Evolutionary conservation across 1,284 basidiomycete genomes (phyloP), one percentile per base, ranked within the genome.

Genomic region (Cerrena zonata): DNA sequence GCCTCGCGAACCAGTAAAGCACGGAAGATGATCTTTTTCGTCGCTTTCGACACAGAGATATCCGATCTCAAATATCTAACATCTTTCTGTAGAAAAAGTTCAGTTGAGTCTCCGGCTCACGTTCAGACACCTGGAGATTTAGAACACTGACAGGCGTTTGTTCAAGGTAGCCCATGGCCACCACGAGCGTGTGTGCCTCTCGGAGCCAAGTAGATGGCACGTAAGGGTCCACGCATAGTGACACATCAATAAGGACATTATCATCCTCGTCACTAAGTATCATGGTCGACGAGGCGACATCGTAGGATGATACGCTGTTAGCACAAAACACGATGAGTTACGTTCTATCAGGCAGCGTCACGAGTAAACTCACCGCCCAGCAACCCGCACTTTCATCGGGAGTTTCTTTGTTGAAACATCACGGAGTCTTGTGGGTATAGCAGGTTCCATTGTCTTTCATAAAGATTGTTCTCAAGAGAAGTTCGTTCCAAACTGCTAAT

Each of bases 231-330:
- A 83, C 55, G 51, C 77, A 79, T 15, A 80, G 68, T 34, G 73
- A 69, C 10, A 72, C 71, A 59, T 84, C 80, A 12, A 83, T 73
- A 11, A 82, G 65, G 37, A 84, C 59, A 24, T 69, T 77, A 26
- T 65, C 61, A 12, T 71, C 66, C 39, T 69, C 71, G 56, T 79
- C 78, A 18, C 73, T 58, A 25, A 85, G 63, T 21, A 78, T 53
- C 21, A 77, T 64, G 21, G 78, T 60, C 4, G 71, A 18, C 12
- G 44, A 46, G 5, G 23, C 12, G 11, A 27, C 24, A 21, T 34
- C 21, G 44, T 34, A 46, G 19, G 42, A 24, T 7, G 30, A 34
- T 34, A 34, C 30, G 15, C 30, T 34, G 15, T 34, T 34, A 15
- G 30, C 30, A 7, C 30, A 7, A n/a, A n/a, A n/a, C 23, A 11